These are phyloP conservation scores for Sporothrix brunneoviolacea DNA, from an alignment of 2,329 filamentous ascomycete genomes.

Conservation along the genomic window DNA sequence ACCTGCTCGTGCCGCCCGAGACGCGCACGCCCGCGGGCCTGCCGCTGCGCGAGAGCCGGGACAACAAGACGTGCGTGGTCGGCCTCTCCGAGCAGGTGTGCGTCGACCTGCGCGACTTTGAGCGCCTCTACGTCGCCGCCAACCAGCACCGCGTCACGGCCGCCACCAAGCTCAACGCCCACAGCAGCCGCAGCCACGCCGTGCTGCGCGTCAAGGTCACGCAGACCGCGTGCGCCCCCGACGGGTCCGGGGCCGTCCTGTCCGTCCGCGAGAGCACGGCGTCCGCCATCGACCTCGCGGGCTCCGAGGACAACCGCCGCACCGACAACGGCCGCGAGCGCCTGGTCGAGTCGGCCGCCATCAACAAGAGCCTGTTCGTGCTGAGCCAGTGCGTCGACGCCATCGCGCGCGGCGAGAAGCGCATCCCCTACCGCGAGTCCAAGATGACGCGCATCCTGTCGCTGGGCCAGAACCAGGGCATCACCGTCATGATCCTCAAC, in stretches of 20 bases:
- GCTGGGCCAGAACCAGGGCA: conserved; percentile 87
- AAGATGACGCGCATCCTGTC: conserved; percentile 97
- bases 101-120: conserved; percentile 81
- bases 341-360: conserved; percentile 89
- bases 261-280: conserved; percentile 64
- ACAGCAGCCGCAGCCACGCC: conserved; percentile 84
- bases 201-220: conserved; percentile 86
- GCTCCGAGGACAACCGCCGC: conserved; percentile 89
- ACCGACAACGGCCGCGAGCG: conserved; percentile 92
- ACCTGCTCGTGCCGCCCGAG: conserved; percentile 80
- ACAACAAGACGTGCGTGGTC: conserved; percentile 79
- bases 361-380: conserved; percentile 96
- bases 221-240: conserved; percentile 48
- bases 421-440: conserved; percentile 88
- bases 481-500: conserved; percentile 95
- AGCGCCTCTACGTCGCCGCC: conserved; percentile 81
- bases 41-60: conserved; percentile 76
- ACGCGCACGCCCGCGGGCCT: conserved; percentile 76
- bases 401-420: conserved; percentile 65
- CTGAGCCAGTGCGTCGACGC: conserved; percentile 93
- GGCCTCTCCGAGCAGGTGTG: conserved; percentile 79
- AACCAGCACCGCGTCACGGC: conserved; percentile 87
- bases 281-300: conserved; percentile 89
- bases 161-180: conserved; percentile 84
- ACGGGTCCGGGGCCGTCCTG: conserved; percentile 45